Evolutionary conservation across 345 rosid species (phyloP), one percentile per base, ranked within the genome.

Genomic region (Eutrema japonicum): DNA sequence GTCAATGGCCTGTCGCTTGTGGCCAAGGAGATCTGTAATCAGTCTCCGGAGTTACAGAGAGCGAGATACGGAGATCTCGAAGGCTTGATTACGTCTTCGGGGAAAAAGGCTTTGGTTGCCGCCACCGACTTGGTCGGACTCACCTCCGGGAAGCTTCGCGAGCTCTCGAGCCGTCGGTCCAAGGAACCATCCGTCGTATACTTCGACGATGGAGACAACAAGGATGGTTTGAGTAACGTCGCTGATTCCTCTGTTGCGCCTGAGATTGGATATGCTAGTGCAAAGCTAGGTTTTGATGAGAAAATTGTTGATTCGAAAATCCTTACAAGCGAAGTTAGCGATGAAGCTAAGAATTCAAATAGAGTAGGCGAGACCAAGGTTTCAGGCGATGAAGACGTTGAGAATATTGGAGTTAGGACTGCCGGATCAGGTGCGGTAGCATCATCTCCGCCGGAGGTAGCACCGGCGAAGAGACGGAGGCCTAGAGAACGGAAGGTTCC

Each of bases 401-500:
- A 64, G 73, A 68, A 8, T 46, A 35, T 51, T 43, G 74, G 41
- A 48, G 62, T 64, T 61, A 14, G 6, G 64, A 79, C 43, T 12
- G 82, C 40, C 33, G 79, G 37, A 46, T 66, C 54, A 29, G 57
- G 7, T 51, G n/a, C 48, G 5, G 43, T 71, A 3, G 65, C 68
- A 8, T 51, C 80, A 51, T 11, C 37, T 53, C 33, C 77, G 36
- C 18, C 47, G 16, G 74, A 14, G 52, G 61, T 73, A 45, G 66
- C 76, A 61, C 62, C 77, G 40, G 60, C 63, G 75, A 84, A 86
- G 84, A 87, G 92, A 82, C 80, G 98, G 71, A 89, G 67, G 77
- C 96, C 84, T 3, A 88, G 98, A 86, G 99, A 90, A 73, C 73
- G 91, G 80, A 88, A 85, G 72, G 97, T 90, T 81, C 99, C 99